Evolutionary conservation across 1,139 yeast genomes (phyloP), one percentile per base, ranked within the genome.

Genomic region (Nakaseomyces uthaithaninus): DNA sequence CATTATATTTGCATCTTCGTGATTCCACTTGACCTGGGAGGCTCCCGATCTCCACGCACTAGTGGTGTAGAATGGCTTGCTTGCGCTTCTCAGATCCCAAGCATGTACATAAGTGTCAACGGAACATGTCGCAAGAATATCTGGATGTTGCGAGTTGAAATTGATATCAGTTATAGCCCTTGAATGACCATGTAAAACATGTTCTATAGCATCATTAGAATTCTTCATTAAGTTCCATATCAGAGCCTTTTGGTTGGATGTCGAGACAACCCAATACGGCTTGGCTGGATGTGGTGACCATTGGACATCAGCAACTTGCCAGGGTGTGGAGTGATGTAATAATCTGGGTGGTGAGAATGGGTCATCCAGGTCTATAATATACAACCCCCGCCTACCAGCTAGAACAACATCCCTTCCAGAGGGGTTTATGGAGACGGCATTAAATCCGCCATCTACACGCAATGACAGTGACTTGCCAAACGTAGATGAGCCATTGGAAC

Each of bases 261-360:
- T 87, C 0, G 95, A 84, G 1, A 89, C 81, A 40, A 93, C 87
- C 95, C 96, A 87, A 14, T 82, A 72, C 0, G 95, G 93, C 47
- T 83, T 83, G 0, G 77, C 71, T 9, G 73, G 69, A 57, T 86
- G 94, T 0, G 97, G 96, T 3, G 94, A 85, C 97, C 98, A 91
- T 59, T 91, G 97, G 1, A 89, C 96, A 59, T 91, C 96, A 0
- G 98, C 96, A 2, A 91, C 98, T 60, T 91, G 97, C 98, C 98
- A 93, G 0, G 94, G 80, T 0, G 97, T 89, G 24, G 79, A 71
- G 57, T 91, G 96, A 43, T 80, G 94, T 20, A 91, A 71, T 87
- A 94, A 85, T 44, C 98, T 67, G 0, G 98, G 98, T 1, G 95
- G 87, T 0, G 93, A 78, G 62, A 86, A 89, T 0, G 97, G 97